These are phyloP conservation scores for Colletotrichum sp. DNA, from an alignment of 2,329 filamentous ascomycete genomes.

Conservation along the genomic window DNA sequence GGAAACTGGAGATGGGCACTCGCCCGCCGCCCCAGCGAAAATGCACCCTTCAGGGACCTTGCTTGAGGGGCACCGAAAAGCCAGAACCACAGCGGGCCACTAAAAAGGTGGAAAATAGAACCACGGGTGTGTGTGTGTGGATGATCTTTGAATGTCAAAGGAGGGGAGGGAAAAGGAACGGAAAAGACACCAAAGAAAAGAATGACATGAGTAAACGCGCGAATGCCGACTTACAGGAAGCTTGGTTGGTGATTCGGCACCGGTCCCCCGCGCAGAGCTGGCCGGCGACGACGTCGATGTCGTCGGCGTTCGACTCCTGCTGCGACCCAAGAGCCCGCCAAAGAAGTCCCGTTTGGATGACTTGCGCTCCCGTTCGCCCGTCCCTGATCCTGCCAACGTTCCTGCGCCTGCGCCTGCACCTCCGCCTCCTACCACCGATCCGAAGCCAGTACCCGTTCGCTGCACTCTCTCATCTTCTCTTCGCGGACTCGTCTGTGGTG, in stretches of 20 bases:
- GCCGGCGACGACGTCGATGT: neutral
- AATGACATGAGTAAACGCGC: neutral
- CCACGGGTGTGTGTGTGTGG: neutral
- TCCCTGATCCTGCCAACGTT: neutral
- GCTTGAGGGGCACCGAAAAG: neutral
- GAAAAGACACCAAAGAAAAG: neutral
- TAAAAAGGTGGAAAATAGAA: slow-evolving; percentile 1
- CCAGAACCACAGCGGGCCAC: neutral
- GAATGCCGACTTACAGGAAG: slow-evolving; percentile 8
- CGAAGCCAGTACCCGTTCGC: neutral
- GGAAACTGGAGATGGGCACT: neutral
- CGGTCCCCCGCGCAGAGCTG: slow-evolving; percentile 2
- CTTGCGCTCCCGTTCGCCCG: slow-evolving; percentile 23
- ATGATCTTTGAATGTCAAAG: neutral
- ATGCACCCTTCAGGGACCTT: neutral
- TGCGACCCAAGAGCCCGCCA: slow-evolving; percentile 31
- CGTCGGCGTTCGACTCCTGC: slow-evolving; percentile 16
- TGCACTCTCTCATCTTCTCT: neutral
- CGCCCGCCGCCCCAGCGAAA: neutral
- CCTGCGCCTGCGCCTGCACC: slow-evolving; percentile 1
- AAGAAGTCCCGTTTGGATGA: slow-evolving; percentile 36
- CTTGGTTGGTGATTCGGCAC: slow-evolving; percentile 16
- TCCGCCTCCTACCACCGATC: neutral
- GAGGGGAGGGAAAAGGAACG: neutral
- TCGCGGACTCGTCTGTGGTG: neutral